Conservation (phyloP, 352 stramenopile species). For the Phytopythium mirpurense region DNA sequence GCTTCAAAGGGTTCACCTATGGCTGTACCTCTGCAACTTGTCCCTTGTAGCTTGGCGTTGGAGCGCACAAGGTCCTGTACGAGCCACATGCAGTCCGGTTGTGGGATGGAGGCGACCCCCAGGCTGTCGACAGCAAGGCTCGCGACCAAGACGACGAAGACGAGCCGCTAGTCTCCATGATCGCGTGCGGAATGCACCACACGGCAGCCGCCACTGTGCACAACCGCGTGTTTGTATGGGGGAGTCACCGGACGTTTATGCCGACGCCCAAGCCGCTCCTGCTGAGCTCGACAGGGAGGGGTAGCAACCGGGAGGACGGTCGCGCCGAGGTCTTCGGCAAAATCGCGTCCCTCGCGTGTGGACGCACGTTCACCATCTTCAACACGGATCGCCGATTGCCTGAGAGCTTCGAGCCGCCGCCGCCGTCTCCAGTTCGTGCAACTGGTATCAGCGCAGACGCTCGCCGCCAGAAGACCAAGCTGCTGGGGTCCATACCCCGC, state of each 20-base stretch:
- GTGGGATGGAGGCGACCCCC: constrained; percentile 7
- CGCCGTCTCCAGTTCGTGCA: background rate
- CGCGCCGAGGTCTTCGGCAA: constrained; percentile 23
- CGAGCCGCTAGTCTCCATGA: constrained; percentile 19
- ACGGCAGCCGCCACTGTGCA: constrained; percentile 39
- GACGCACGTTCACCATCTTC: constrained; percentile 69
- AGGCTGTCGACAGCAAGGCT: constrained; percentile 9
- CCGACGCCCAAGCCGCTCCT: constrained; percentile 27
- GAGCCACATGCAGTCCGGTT: constrained; percentile 37
- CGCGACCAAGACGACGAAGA: constrained; percentile 23
- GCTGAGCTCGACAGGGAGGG: constrained; percentile 17
- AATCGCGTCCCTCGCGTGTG: constrained; percentile 61
- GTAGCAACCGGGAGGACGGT: background rate
- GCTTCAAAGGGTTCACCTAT: background rate
- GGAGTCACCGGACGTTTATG: constrained; percentile 48
- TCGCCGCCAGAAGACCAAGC: constrained; percentile 40
- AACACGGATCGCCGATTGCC: constrained; percentile 50
- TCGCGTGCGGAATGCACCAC: constrained; percentile 69
- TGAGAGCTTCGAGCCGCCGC: constrained; percentile 47
- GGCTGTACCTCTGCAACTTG: background rate
- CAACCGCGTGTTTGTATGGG: constrained; percentile 68
- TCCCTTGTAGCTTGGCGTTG: constrained; percentile 32
- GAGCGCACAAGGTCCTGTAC: constrained; percentile 34
- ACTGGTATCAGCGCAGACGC: constrained; percentile 15
- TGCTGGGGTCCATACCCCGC: constrained; percentile 34